These are phyloP conservation scores for Nepenthes gracilis DNA, from an alignment of 148 eudicot species.

Conservation along the genomic window DNA sequence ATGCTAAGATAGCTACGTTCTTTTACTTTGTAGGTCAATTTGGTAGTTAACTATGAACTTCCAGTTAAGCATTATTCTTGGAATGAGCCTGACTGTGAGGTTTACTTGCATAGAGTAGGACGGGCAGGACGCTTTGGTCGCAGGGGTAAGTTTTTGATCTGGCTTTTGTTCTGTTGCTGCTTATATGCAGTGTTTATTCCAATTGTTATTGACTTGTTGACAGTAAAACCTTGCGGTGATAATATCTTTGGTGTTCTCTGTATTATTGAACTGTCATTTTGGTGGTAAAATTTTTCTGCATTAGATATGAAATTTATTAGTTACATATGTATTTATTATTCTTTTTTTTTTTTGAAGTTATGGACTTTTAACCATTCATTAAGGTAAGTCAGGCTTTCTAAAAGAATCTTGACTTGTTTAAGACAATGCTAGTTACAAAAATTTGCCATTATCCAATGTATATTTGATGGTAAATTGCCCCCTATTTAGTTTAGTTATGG, in stretches of 20 bases:
- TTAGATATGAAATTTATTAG: too few relatives aligned
- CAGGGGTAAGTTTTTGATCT: conserved; percentile 36
- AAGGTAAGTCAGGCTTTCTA: not conserved
- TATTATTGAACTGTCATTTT: too few relatives aligned
- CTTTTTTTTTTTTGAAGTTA: not conserved
- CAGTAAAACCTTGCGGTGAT: too few relatives aligned
- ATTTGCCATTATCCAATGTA: too few relatives aligned
- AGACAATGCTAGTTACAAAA: not conserved
- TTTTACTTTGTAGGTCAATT: conserved; percentile 47
- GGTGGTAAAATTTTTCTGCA: too few relatives aligned
- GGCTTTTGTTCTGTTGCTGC: too few relatives aligned
- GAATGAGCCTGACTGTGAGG: conserved; percentile 77
- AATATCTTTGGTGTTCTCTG: too few relatives aligned
- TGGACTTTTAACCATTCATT: not conserved
- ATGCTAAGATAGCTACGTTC: not conserved
- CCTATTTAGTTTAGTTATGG: too few relatives aligned
- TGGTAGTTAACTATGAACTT: conserved; percentile 90
- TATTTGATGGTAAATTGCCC: too few relatives aligned
- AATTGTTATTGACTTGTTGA: too few relatives aligned
- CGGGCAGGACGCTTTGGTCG: conserved; percentile 98
- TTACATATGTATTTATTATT: not conserved
- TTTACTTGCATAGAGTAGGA: conserved; percentile 90
- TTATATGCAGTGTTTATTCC: too few relatives aligned
- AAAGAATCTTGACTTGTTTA: too few relatives aligned
- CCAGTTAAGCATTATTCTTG: conserved; percentile 34